A percentile compares a stretch with the other conserved stretches of the same genome.
These are phyloP conservation scores for Chenopodium berlandieri DNA, from an alignment of 148 eudicot genomes.

Conservation along the genomic window DNA sequence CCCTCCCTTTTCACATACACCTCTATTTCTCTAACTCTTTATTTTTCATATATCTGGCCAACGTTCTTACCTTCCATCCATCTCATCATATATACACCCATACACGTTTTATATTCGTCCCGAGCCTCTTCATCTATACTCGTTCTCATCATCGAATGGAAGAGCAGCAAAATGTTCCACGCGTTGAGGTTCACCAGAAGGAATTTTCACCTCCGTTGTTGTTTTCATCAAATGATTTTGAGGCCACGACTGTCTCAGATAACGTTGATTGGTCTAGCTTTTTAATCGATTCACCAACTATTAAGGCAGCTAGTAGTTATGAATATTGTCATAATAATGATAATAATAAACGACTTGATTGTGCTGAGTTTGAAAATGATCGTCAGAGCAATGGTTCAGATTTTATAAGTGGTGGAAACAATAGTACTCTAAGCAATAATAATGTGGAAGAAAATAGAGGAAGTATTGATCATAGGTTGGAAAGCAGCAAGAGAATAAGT, in stretches of 20 bases:
- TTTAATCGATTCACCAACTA: slow-evolving; percentile 20
- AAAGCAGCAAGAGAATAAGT: slow-evolving; percentile 5
- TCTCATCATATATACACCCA: neutral
- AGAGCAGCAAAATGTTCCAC: neutral
- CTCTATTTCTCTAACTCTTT: neutral
- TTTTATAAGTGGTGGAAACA: neutral
- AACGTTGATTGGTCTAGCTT: slow-evolving; percentile 28
- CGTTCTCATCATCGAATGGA: neutral
- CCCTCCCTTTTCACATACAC: slow-evolving; percentile 14
- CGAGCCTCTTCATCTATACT: neutral
- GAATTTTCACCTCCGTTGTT: neutral
- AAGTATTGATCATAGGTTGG: slow-evolving; percentile 7
- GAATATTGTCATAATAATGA: neutral
- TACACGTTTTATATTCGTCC: neutral
- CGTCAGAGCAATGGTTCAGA: slow-evolving; percentile 3
- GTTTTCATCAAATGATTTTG: neutral
- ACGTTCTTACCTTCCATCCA: slow-evolving; percentile 27
- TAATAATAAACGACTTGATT: neutral
- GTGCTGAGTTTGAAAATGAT: neutral
- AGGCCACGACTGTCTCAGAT: slow-evolving; percentile 9
- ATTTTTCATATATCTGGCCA: slow-evolving; percentile 8
- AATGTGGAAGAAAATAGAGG: slow-evolving; percentile 7
- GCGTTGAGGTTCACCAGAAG: neutral
- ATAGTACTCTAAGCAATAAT: neutral
- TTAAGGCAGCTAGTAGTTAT: slow-evolving; percentile 4